These are phyloP conservation scores for Musa balbisiana DNA, from an alignment of 202 grass and related monocot species.

Conservation along the genomic window DNA sequence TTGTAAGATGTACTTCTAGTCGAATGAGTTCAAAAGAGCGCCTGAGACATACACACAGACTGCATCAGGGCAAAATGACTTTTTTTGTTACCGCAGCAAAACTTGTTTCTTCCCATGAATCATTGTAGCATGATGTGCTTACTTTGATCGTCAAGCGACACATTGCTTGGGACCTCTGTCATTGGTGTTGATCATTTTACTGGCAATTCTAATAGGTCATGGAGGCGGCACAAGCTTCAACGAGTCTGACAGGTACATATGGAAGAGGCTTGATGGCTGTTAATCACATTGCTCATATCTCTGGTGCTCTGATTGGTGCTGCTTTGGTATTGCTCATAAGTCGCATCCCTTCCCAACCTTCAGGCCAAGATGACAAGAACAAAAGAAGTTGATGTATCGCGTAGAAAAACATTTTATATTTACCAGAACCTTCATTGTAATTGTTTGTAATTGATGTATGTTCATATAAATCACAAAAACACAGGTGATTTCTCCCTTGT, in stretches of 20 bases:
- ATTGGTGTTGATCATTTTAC: constrained; percentile 10
- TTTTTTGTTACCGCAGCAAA: no score
- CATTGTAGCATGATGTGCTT: no score
- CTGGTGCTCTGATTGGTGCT: constrained; percentile 87
- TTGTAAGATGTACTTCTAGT: no score
- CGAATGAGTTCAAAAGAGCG: no score
- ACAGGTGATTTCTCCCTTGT: no score
- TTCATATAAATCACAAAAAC: no score
- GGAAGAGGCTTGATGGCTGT: constrained; percentile 45
- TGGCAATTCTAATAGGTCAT: constrained; percentile 45
- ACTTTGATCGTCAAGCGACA: no score
- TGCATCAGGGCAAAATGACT: no score
- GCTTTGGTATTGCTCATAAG: constrained; percentile 67
- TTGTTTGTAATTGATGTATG: not conserved
- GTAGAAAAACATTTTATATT: not conserved
- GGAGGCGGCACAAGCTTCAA: constrained; percentile 76
- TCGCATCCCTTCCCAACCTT: constrained; percentile 40
- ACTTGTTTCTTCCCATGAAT: no score
- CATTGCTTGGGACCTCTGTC: no score
- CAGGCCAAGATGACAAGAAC: constrained; percentile 45
- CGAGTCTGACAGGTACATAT: constrained; percentile 24
- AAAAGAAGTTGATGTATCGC: constrained; percentile 30
- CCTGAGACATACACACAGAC: no score
- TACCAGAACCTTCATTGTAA: not conserved
- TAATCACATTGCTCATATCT: constrained; percentile 89